Percentiles rank a stretch among this genome's conserved stretches.
phyloP scores from a whole-genome alignment of 768 basidiomycete genomes.

The Coprinopsis marcescibilis region DNA sequence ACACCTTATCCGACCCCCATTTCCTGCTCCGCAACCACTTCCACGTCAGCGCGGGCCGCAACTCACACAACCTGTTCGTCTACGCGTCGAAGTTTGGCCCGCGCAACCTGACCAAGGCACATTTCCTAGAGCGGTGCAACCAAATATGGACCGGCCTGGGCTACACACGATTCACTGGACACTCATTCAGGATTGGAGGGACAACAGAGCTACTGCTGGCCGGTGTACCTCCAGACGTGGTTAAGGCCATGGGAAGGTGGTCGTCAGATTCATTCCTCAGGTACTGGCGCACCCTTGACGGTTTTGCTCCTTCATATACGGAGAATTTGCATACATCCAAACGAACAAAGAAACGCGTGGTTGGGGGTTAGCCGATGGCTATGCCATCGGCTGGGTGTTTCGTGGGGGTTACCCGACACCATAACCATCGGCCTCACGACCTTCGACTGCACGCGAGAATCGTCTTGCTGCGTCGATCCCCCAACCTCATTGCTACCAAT shows the following conservation, averaged over 20 bases:
- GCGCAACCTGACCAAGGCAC: background rate
- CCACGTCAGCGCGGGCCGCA: background rate
- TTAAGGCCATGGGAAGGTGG: conserved; percentile 32
- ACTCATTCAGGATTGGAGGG: conserved; percentile 24
- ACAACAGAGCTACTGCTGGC: conserved; percentile 22
- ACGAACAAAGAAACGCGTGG: background rate
- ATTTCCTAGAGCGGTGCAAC: conserved; percentile 11
- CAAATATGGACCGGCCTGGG: conserved; percentile 12
- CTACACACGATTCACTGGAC: conserved; percentile 14
- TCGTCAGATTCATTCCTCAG: conserved; percentile 23
- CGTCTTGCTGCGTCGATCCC: no score
- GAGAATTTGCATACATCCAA: background rate
- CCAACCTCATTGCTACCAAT: no score
- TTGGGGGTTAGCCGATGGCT: background rate
- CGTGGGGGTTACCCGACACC: background rate
- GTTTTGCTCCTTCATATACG: background rate
- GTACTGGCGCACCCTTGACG: conserved; percentile 18
- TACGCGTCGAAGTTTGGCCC: background rate
- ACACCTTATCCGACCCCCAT: conserved; percentile 11
- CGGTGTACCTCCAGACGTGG: no score
- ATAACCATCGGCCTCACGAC: no score
- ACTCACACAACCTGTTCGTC: background rate
- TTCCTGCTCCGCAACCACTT: conserved; percentile 22
- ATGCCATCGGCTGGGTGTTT: background rate
- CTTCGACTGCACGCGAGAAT: no score